Conservation (phyloP, 768 basidiomycete genomes). For the Lentinus tigrinus region DNA sequence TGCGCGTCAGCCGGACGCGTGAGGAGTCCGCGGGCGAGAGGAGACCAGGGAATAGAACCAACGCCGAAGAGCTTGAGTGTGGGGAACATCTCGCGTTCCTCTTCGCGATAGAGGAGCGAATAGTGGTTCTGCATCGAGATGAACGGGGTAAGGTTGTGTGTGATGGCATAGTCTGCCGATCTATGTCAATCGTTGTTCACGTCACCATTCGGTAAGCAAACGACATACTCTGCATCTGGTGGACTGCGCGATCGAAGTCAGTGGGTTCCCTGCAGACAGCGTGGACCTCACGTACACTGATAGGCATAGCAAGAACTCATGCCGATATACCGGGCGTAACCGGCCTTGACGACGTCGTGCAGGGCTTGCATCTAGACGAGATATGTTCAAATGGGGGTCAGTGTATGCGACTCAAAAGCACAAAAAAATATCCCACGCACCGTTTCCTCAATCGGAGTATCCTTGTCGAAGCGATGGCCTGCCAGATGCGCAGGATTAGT, state of each 20-base stretch:
- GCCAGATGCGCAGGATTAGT: not conserved
- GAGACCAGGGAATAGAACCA: constrained; percentile 41
- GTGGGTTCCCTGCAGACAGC: too few species aligned
- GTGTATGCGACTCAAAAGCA: too few species aligned
- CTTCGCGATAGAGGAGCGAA: constrained; percentile 56
- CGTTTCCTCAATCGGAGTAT: constrained; percentile 40
- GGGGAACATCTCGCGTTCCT: constrained; percentile 60
- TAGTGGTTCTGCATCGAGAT: constrained; percentile 70
- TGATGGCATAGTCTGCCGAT: constrained; percentile 39
- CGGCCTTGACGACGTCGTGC: constrained; percentile 47
- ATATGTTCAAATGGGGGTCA: not conserved
- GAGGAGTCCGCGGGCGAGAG: constrained; percentile 35
- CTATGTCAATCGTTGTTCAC: not conserved
- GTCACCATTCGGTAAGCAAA: not conserved
- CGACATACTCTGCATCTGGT: constrained; percentile 34
- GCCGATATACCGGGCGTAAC: constrained; percentile 43
- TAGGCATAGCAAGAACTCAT: constrained; percentile 37
- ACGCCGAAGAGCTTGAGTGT: constrained; percentile 37
- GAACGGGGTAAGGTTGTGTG: constrained; percentile 47
- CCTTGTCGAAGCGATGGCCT: constrained; percentile 35
- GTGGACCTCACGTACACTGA: not conserved
- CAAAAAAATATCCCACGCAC: not conserved
- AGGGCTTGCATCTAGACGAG: constrained; percentile 29
- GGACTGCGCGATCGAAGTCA: not conserved
- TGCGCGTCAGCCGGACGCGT: constrained; percentile 26